Percentiles rank a stretch among this genome's conserved stretches.
Evolutionary conservation across 345 rosid genomes (phyloP).

Genomic region (Pugionium cornutum): DNA sequence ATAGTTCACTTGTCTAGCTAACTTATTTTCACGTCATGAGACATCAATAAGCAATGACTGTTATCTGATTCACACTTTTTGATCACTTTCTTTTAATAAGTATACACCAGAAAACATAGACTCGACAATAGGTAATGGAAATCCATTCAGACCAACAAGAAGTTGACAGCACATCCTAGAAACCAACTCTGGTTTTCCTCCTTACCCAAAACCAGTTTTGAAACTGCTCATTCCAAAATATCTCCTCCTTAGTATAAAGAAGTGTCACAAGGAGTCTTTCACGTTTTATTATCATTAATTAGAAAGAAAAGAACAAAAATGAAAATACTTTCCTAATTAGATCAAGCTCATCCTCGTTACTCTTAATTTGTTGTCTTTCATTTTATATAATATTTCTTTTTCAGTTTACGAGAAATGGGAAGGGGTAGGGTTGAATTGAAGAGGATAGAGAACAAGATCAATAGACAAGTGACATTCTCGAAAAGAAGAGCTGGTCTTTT

Average conservation of each 20-base stretch:
- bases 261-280: too few species aligned
- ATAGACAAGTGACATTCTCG: constrained; percentile 48
- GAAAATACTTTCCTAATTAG: constrained; percentile 41
- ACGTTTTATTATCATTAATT: too few species aligned
- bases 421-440: constrained; percentile 88
- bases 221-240: too few species aligned
- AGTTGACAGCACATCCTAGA: too few species aligned
- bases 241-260: too few species aligned
- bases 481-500: constrained; percentile 70
- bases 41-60: constrained; percentile 24
- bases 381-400: constrained; percentile 15
- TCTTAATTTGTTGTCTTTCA: constrained; percentile 18
- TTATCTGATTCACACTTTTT: too few species aligned
- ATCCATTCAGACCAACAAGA: too few species aligned
- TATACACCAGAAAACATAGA: background rate
- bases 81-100: too few species aligned
- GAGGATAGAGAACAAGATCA: constrained; percentile 68
- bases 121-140: constrained; percentile 2
- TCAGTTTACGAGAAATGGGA: constrained; percentile 57
- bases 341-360: constrained; percentile 33
- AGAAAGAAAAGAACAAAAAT: constrained; percentile 34
- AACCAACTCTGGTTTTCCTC: too few species aligned
- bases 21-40: constrained; percentile 28
- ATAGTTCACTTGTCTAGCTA: constrained; percentile 20
- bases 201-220: too few species aligned